Percentiles rank a stretch among this genome's conserved stretches.
These are phyloP conservation scores for Lactarius akahatsu DNA, from an alignment of 768 basidiomycete species.

Conservation along the genomic window DNA sequence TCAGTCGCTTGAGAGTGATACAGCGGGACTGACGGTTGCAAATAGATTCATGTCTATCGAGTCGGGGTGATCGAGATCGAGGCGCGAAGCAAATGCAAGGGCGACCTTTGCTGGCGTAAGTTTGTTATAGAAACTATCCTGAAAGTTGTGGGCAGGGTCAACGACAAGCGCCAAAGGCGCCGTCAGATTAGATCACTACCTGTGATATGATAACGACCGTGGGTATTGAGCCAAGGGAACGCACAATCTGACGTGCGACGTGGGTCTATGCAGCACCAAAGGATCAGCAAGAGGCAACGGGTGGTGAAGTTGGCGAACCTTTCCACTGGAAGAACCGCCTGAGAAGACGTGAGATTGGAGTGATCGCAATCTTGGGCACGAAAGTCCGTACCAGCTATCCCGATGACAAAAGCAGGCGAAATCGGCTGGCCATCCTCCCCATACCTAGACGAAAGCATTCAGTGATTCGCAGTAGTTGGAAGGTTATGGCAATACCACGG, in stretches of 20 bases:
- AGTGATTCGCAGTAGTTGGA: constrained; percentile 20
- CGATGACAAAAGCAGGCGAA: constrained; percentile 79
- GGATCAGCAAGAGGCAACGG: constrained; percentile 4
- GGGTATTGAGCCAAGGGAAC: constrained; percentile 77
- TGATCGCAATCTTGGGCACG: background rate
- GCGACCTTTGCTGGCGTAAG: constrained; percentile 77
- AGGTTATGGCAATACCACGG: constrained; percentile 58
- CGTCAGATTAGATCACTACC: constrained; percentile 39
- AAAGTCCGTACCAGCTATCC: constrained; percentile 60
- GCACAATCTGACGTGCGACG: constrained; percentile 80
- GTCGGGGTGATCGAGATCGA: constrained; percentile 91
- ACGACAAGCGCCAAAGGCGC: background rate
- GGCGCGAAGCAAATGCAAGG: constrained; percentile 76
- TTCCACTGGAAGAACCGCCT: constrained; percentile 85
- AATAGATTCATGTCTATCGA: constrained; percentile 91
- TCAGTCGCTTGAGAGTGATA: constrained; percentile 9
- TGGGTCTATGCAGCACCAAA: constrained; percentile 56
- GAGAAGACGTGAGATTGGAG: constrained; percentile 14
- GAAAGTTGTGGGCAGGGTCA: constrained; percentile 16
- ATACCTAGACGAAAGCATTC: constrained; percentile 53
- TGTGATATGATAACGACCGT: constrained; percentile 91
- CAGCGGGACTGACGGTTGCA: constrained; percentile 54
- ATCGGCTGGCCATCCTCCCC: constrained; percentile 68
- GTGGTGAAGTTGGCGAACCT: constrained; percentile 45
- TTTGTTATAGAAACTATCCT: constrained; percentile 94